These are phyloP conservation scores for Rhododendron simsii DNA, from an alignment of 148 eudicot species.

Conservation along the genomic window DNA sequence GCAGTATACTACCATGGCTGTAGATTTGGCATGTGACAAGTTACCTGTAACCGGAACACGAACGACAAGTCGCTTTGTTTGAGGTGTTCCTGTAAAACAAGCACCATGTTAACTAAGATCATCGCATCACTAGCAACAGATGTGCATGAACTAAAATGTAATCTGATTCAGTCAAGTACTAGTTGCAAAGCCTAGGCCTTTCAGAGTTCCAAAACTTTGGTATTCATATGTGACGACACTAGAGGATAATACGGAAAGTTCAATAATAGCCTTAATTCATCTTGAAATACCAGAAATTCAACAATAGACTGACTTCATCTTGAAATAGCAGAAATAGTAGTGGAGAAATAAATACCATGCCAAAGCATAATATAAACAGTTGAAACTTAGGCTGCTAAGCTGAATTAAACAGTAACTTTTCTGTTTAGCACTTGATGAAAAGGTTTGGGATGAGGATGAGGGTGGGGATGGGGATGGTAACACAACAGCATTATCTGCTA, in stretches of 20 bases:
- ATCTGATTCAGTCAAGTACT: background rate
- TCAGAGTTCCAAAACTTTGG: background rate
- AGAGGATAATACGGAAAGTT: background rate
- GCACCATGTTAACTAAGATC: background rate
- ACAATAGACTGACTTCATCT: background rate
- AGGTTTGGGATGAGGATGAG: background rate
- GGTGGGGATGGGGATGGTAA: background rate
- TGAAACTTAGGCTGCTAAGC: background rate
- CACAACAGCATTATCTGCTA: slow-evolving; percentile 3
- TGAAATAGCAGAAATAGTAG: background rate
- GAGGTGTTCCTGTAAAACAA: slow-evolving; percentile 25
- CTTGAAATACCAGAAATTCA: background rate
- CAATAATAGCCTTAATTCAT: background rate
- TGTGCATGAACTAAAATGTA: background rate
- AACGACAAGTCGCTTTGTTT: slow-evolving; percentile 28
- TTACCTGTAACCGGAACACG: slow-evolving; percentile 27
- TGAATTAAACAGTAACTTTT: background rate
- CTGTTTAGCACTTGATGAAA: background rate
- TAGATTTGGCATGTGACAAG: background rate
- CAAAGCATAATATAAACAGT: background rate
- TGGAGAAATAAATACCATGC: background rate
- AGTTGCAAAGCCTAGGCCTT: background rate
- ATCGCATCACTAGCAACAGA: slow-evolving; percentile 4
- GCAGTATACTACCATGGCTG: background rate
- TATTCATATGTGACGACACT: background rate